phyloP scores from a whole-genome alignment of 768 basidiomycete species.

The Mrakia hoshinonis region DNA sequence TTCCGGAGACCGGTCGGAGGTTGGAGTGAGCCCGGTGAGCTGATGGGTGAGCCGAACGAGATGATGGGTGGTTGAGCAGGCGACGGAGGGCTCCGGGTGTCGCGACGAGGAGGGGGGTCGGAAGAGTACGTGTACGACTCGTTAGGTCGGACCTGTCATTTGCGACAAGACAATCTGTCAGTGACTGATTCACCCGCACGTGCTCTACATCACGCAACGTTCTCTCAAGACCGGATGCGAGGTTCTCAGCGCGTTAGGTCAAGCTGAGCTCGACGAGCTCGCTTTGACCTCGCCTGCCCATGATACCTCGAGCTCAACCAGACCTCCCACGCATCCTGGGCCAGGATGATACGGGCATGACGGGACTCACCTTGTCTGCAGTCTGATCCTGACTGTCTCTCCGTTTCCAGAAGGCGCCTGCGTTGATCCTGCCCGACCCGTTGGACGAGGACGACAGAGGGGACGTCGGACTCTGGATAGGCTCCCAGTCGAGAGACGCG shows the following conservation, averaged over 20 bases:
- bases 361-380: not conserved
- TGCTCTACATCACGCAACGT: too few species aligned
- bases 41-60: not conserved
- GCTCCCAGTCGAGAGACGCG: not conserved
- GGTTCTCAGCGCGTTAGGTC: too few species aligned
- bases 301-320: not conserved
- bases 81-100: not conserved
- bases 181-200: not conserved
- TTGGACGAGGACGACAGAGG: not conserved
- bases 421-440: slow-evolving; percentile 16
- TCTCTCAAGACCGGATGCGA: too few species aligned
- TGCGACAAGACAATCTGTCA: not conserved
- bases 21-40: not conserved
- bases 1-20: not conserved
- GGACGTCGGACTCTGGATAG: not conserved
- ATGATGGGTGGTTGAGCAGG: not conserved
- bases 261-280: too few species aligned
- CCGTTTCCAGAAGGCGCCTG: slow-evolving; percentile 13
- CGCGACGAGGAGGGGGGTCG: slow-evolving; percentile 4
- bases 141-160: not conserved
- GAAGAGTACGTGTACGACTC: slow-evolving; percentile 8
- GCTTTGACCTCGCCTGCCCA: not conserved
- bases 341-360: not conserved
- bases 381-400: not conserved
- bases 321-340: not conserved